Percentiles rank a stretch among this genome's conserved stretches.
Evolutionary conservation across 768 basidiomycete species (phyloP).

Genomic region (Exidia glandulosa): DNA sequence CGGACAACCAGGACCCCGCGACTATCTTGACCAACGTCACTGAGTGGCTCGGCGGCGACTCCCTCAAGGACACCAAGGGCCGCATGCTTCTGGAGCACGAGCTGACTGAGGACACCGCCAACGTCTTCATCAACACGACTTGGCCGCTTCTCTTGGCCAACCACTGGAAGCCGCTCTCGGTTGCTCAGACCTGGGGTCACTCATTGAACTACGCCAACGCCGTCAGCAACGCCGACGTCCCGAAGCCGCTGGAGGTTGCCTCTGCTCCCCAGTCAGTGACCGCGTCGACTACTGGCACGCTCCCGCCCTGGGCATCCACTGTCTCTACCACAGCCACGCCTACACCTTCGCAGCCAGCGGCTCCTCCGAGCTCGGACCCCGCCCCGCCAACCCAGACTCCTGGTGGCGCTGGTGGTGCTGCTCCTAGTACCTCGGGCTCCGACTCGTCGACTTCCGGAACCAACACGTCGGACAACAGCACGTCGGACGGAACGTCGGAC

Average conservation of each 20-base stretch:
- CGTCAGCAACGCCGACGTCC: too few relatives aligned
- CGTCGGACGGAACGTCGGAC: not conserved
- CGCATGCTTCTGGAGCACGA: conserved; percentile 83
- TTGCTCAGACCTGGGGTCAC: conserved; percentile 26
- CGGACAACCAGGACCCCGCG: conserved; percentile 20
- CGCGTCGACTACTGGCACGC: too few relatives aligned
- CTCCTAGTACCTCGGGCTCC: not conserved
- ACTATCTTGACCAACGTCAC: conserved; percentile 39
- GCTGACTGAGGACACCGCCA: conserved; percentile 44
- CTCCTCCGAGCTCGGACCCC: too few relatives aligned
- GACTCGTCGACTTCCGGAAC: not conserved
- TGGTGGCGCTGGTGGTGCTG: not conserved
- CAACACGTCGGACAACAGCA: not conserved
- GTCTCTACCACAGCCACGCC: not conserved
- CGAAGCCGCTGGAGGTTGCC: too few relatives aligned
- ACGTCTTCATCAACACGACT: conserved; percentile 47
- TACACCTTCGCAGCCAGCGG: too few relatives aligned
- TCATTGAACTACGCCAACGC: conserved; percentile 13
- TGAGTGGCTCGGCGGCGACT: conserved; percentile 44
- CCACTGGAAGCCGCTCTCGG: conserved; percentile 59
- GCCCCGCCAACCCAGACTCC: too few relatives aligned
- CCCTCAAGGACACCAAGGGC: conserved; percentile 73
- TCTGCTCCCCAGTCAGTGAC: too few relatives aligned
- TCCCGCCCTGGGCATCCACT: too few relatives aligned
- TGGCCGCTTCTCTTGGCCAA: conserved; percentile 53